phyloP scores from a whole-genome alignment of 2,329 filamentous ascomycete species.

The Rhinocladiella similis region DNA sequence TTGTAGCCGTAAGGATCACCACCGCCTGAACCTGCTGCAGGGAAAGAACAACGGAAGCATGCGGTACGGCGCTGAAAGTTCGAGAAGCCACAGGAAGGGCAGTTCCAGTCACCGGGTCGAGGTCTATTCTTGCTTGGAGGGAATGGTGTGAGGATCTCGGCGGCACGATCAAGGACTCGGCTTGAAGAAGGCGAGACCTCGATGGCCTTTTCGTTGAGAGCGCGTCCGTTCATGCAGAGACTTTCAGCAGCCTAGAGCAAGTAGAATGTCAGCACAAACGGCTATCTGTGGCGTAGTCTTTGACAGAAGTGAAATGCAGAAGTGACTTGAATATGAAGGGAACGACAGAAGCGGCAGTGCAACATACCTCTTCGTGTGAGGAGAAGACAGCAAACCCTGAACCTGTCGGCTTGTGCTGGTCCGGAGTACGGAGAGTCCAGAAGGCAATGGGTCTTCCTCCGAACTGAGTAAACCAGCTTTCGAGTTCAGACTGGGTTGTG shows the following conservation, averaged over 20 bases:
- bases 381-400: constrained; percentile 98
- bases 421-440: constrained; percentile 95
- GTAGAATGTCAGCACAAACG: constrained; percentile 10
- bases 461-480: constrained; percentile 99
- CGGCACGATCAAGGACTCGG: constrained; percentile 90
- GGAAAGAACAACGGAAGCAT: constrained; percentile 98
- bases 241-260: constrained; percentile 80
- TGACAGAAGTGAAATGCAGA: constrained; percentile 57
- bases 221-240: constrained; percentile 98
- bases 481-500: constrained; percentile 95
- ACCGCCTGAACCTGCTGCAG: constrained; percentile 80
- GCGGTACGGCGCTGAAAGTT: constrained; percentile 99
- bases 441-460: constrained; percentile 97
- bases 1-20: constrained; percentile 72
- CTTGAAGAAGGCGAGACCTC: constrained; percentile 98
- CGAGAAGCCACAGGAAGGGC: constrained; percentile 96
- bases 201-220: constrained; percentile 97
- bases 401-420: constrained; percentile 99
- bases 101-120: constrained; percentile 97
- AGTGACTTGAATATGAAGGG: constrained; percentile 8
- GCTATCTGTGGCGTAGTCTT: constrained; percentile 13
- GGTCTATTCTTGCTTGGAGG: constrained; percentile 98
- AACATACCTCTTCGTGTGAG: constrained; percentile 89
- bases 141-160: constrained; percentile 95
- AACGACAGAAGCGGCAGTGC: constrained; percentile 10